Evolutionary conservation across 768 basidiomycete genomes (phyloP).

Genomic region (Auriculariales sp.): DNA sequence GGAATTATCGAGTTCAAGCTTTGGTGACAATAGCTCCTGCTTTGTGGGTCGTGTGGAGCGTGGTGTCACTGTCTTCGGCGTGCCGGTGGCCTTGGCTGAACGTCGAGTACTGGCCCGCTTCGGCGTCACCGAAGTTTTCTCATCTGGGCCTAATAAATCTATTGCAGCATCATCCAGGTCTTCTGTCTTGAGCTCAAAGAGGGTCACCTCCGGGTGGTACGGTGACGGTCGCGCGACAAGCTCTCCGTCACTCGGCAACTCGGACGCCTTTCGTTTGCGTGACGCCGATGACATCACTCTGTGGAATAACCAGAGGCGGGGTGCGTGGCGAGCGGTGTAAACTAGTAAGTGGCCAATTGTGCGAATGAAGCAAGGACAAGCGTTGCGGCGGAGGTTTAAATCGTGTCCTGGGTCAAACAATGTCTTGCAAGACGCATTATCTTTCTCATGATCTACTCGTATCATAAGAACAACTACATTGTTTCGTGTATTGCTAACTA

Average conservation of each 20-base stretch:
- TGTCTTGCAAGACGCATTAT: too few relatives aligned
- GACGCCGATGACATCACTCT: not conserved
- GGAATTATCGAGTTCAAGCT: not conserved
- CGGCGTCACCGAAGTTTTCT: not conserved
- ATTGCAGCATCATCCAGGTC: conserved; percentile 16
- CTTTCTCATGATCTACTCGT: too few relatives aligned
- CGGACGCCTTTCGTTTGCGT: not conserved
- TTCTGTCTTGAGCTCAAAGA: conserved; percentile 11
- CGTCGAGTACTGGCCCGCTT: conserved; percentile 13
- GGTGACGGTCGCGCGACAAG: conserved; percentile 22
- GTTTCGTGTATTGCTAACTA: too few relatives aligned
- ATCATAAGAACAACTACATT: too few relatives aligned
- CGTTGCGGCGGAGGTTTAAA: too few relatives aligned
- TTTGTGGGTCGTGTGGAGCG: not conserved
- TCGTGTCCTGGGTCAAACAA: too few relatives aligned
- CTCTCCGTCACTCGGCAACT: too few relatives aligned
- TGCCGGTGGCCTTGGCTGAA: conserved; percentile 19
- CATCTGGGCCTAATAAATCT: conserved; percentile 19
- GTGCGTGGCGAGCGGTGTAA: too few relatives aligned
- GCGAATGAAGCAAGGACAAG: too few relatives aligned
- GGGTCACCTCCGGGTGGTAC: conserved; percentile 19
- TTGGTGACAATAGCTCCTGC: not conserved
- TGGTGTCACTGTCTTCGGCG: conserved; percentile 6
- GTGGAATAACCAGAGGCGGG: too few relatives aligned
- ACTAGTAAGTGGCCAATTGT: too few relatives aligned